Evolutionary conservation across 768 basidiomycete genomes (phyloP).

Genomic region (Tephrocybe rancida): DNA sequence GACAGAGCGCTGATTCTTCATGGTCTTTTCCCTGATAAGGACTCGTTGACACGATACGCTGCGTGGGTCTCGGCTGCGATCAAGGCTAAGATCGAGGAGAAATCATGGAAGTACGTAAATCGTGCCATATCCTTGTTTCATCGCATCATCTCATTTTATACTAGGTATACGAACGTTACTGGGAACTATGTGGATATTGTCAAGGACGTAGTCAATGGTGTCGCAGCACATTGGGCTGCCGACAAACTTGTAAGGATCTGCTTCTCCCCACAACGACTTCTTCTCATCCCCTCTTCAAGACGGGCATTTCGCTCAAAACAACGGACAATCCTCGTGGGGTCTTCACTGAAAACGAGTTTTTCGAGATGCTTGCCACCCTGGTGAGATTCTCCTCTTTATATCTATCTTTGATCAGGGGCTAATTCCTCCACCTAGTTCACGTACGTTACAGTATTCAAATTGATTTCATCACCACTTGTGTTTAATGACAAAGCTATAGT

Average conservation of each 20-base stretch:
- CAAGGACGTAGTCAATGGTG: slow-evolving; percentile 48
- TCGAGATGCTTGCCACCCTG: slow-evolving; percentile 40
- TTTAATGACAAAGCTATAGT: slow-evolving; percentile 5
- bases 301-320: slow-evolving; percentile 49
- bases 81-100: slow-evolving; percentile 28
- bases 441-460: too few relatives aligned
- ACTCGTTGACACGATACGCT: slow-evolving; percentile 17
- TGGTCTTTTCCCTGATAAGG: slow-evolving; percentile 35
- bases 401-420: not conserved
- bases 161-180: slow-evolving; percentile 28
- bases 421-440: not conserved
- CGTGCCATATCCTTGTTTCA: not conserved
- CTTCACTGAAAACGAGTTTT: slow-evolving; percentile 48
- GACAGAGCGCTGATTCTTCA: slow-evolving; percentile 31
- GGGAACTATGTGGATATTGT: slow-evolving; percentile 48
- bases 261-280: not conserved
- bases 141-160: not conserved
- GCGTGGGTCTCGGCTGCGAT: slow-evolving; percentile 30
- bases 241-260: slow-evolving; percentile 32
- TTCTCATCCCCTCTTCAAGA: slow-evolving; percentile 20
- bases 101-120: slow-evolving; percentile 25
- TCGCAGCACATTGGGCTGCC: slow-evolving; percentile 41
- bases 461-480: not conserved
- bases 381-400: slow-evolving; percentile 20
- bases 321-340: slow-evolving; percentile 43